Evolutionary conservation across 2,329 filamentous ascomycete genomes (phyloP).

Genomic region (Dactylonectria estremocensis): DNA sequence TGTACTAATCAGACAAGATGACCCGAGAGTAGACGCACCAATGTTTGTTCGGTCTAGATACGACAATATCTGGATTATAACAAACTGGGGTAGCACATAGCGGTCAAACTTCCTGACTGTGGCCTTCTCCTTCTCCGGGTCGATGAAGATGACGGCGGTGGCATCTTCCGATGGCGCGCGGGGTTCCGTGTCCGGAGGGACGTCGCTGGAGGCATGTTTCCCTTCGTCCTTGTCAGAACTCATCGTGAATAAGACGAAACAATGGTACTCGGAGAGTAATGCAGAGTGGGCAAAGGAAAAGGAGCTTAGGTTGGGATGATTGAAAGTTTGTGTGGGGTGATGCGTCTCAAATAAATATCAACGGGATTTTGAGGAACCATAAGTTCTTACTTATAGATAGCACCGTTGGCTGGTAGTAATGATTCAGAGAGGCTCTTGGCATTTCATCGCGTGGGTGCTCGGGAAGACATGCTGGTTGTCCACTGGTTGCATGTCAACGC

Average conservation of each 20-base stretch:
- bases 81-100: conserved; percentile 5
- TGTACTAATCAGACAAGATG: background rate
- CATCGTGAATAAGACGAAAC: background rate
- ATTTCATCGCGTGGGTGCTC: background rate
- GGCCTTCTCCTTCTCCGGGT: conserved; percentile 14
- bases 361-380: background rate
- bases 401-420: background rate
- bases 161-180: background rate
- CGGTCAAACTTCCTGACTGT: conserved; percentile 12
- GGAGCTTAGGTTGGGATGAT: background rate
- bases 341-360: background rate
- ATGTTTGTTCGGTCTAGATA: conserved; percentile 19
- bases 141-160: conserved; percentile 4
- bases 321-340: background rate
- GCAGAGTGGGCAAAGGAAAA: background rate
- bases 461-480: background rate
- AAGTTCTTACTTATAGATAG: background rate
- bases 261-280: background rate
- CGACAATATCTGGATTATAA: conserved; percentile 1
- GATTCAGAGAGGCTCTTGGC: background rate
- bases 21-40: background rate
- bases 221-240: background rate
- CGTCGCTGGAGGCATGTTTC: background rate
- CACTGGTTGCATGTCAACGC: background rate
- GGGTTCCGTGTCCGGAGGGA: background rate